A percentile compares a stretch with the other conserved stretches of the same genome.
phyloP scores from a whole-genome alignment of 768 basidiomycete species.

The Erythrobasidium yunnanense region DNA sequence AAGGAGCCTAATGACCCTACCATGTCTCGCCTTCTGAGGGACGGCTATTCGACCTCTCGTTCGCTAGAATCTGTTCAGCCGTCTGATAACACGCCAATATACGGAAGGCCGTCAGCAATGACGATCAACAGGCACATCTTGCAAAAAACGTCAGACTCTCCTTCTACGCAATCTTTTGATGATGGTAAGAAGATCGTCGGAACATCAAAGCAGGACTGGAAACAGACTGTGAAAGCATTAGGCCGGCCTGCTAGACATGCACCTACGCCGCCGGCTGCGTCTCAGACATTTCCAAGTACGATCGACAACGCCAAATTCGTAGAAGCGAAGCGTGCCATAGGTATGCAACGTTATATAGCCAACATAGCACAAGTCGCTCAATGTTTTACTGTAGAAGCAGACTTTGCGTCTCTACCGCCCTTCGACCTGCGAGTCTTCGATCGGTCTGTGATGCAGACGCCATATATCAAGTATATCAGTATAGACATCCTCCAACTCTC shows the following conservation, averaged over 20 bases:
- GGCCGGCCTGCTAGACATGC: conserved; percentile 20
- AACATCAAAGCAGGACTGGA: background rate
- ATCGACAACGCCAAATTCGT: too few species aligned
- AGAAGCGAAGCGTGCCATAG: too few species aligned
- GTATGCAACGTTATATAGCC: too few species aligned
- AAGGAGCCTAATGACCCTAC: background rate
- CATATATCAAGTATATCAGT: background rate
- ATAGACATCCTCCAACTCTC: conserved; percentile 5
- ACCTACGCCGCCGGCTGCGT: conserved; percentile 3
- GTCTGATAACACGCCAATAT: background rate
- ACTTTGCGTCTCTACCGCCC: background rate
- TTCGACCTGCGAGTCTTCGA: background rate
- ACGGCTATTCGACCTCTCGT: background rate
- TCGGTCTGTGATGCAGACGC: background rate
- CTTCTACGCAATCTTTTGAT: background rate
- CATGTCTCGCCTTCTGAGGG: background rate
- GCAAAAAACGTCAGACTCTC: background rate
- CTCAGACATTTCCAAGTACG: too few species aligned
- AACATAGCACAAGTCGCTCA: background rate
- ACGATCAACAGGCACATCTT: background rate
- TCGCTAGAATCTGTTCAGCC: background rate
- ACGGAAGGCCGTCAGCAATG: background rate
- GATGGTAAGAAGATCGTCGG: background rate
- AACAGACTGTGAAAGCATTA: conserved; percentile 2
- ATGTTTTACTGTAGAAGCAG: background rate